phyloP scores from a whole-genome alignment of 2,329 filamentous ascomycete genomes.

The Alternaria rosae region DNA sequence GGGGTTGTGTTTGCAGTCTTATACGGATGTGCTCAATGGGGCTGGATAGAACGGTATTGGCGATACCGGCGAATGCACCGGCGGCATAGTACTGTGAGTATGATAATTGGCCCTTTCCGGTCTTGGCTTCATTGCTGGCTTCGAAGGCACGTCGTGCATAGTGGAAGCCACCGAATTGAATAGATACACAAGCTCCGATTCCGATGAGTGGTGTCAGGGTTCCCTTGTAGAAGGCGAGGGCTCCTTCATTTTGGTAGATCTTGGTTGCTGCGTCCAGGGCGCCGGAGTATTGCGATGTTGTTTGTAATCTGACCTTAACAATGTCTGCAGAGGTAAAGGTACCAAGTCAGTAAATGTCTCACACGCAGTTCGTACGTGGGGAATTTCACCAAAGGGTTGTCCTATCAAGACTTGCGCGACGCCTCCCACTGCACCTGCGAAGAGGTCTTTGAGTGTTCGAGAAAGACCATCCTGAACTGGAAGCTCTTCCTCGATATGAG shows the following conservation, averaged over 20 bases:
- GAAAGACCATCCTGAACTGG: constrained; percentile 44
- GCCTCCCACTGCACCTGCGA: constrained; percentile 88
- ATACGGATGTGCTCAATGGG: constrained; percentile 98
- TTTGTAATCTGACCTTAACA: constrained; percentile 96
- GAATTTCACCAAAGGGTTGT: background rate
- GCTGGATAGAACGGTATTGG: constrained; percentile 86
- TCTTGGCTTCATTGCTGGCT: constrained; percentile 65
- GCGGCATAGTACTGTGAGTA: constrained; percentile 90
- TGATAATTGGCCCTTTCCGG: constrained; percentile 62
- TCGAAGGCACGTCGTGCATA: constrained; percentile 88
- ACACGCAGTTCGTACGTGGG: background rate
- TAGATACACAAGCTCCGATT: constrained; percentile 93
- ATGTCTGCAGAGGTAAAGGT: constrained; percentile 49
- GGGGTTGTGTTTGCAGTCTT: constrained; percentile 93
- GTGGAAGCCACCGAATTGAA: constrained; percentile 98
- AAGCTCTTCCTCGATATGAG: constrained; percentile 51
- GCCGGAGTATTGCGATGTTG: constrained; percentile 78
- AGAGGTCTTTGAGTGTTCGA: constrained; percentile 80
- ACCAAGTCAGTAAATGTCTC: background rate
- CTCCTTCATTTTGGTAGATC: constrained; percentile 88
- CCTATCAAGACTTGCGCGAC: constrained; percentile 63
- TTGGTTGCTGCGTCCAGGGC: constrained; percentile 81
- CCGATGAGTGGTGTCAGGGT: constrained; percentile 93
- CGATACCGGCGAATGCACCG: constrained; percentile 89
- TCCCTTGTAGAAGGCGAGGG: constrained; percentile 96